phyloP scores from a whole-genome alignment of 805 yeast species.

The Teunomyces stri region DNA sequence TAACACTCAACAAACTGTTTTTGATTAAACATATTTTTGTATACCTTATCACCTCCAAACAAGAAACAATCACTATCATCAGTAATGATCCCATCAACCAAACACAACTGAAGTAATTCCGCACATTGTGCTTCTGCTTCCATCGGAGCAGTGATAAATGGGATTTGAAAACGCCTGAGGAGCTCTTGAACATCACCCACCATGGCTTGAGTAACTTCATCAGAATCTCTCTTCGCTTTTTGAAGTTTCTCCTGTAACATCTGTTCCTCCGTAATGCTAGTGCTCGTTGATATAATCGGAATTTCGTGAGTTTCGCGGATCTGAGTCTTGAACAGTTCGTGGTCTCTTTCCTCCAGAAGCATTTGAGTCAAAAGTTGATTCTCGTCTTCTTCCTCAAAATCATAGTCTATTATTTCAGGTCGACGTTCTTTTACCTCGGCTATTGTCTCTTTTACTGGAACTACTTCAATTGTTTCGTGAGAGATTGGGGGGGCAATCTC shows the following conservation, averaged over 20 bases:
- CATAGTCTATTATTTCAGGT: constrained; percentile 49
- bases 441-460: not conserved
- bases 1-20: constrained; percentile 89
- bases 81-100: constrained; percentile 94
- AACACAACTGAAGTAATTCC: constrained; percentile 56
- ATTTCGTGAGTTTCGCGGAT: constrained; percentile 20
- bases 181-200: constrained; percentile 87
- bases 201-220: constrained; percentile 86
- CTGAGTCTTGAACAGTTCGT: constrained; percentile 53
- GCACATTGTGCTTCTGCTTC: constrained; percentile 99
- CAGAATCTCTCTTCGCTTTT: constrained; percentile 81
- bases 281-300: constrained; percentile 21
- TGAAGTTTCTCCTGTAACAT: constrained; percentile 58
- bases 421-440: constrained; percentile 1
- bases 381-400: constrained; percentile 77
- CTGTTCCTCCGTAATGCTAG: constrained; percentile 45
- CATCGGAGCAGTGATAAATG: constrained; percentile 94
- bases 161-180: constrained; percentile 85
- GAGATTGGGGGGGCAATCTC: constrained; percentile 5
- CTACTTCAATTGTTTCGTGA: not conserved
- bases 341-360: constrained; percentile 69
- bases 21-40: constrained; percentile 92
- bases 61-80: constrained; percentile 97
- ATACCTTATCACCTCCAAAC: constrained; percentile 83
- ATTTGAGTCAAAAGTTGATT: constrained; percentile 61